A percentile compares a stretch with the other conserved stretches of the same genome.
Conservation (phyloP, 345 rosid species). For the Alliaria petiolata region DNA sequence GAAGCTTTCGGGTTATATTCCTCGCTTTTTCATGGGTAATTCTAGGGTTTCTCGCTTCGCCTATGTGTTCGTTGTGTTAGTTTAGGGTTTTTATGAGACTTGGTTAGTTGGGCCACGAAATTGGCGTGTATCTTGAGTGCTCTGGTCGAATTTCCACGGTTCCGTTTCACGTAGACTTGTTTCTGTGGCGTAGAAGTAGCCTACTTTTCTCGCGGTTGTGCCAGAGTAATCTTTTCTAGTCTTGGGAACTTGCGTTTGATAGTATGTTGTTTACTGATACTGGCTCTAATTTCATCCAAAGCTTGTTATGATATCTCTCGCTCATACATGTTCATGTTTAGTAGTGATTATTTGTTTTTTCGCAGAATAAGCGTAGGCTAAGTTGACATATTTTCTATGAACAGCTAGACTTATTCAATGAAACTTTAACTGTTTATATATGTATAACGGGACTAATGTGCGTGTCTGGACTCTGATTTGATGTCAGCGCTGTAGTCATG, state of each 20-base stretch:
- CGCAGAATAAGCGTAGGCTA: not conserved
- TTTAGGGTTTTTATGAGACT: not conserved
- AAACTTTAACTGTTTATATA: not conserved
- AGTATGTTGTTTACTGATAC: too few species aligned
- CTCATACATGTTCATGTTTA: not conserved
- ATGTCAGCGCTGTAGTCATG: conserved; percentile 19
- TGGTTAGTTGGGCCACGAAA: not conserved
- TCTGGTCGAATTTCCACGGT: not conserved
- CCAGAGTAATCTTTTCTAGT: not conserved
- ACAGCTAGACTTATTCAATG: not conserved
- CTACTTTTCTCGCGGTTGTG: not conserved
- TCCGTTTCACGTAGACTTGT: not conserved
- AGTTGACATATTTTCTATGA: not conserved
- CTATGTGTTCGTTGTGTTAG: not conserved
- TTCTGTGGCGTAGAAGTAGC: not conserved
- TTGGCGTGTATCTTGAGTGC: not conserved
- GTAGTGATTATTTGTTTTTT: not conserved
- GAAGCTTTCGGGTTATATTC: not conserved
- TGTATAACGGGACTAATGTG: not conserved
- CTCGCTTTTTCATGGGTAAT: not conserved
- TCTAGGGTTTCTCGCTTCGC: conserved; percentile 22
- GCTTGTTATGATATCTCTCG: too few species aligned
- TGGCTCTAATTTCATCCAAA: too few species aligned
- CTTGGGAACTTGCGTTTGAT: too few species aligned
- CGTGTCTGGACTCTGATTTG: not conserved